Conservation (phyloP, 108 stramenopile species). For the Skeletonema menzelii region DNA sequence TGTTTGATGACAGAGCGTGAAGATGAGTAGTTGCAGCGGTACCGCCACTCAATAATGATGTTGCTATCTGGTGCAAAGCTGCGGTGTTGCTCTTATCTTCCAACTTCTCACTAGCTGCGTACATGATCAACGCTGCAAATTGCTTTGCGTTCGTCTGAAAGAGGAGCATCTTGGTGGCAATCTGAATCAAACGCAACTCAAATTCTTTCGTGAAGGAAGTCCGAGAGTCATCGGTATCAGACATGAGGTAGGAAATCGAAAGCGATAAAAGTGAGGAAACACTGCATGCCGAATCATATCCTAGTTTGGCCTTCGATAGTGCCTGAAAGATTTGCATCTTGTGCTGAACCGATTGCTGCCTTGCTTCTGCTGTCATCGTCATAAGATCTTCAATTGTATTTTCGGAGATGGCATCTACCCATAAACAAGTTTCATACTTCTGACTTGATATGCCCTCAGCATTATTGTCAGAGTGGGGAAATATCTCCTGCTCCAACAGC, state of each 20-base stretch:
- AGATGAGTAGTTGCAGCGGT: neutral
- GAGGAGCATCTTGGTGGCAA: conserved; percentile 43
- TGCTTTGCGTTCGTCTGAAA: conserved; percentile 37
- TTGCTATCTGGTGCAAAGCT: conserved; percentile 16
- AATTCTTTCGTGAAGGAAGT: conserved; percentile 13
- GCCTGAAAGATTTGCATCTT: conserved; percentile 40
- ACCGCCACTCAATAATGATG: conserved; percentile 11
- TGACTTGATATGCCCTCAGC: conserved; percentile 7
- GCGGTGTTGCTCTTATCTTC: conserved; percentile 11
- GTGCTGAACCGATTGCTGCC: conserved; percentile 31
- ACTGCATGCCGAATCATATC: conserved; percentile 20
- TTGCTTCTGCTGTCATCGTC: conserved; percentile 13
- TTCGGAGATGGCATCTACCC: conserved; percentile 44
- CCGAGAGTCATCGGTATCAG: neutral
- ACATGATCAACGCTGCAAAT: conserved; percentile 44
- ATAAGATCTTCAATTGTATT: conserved; percentile 24
- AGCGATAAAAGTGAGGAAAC: conserved; percentile 44
- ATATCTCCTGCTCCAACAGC: conserved; percentile 34
- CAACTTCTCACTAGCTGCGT: neutral
- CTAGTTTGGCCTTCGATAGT: conserved; percentile 11
- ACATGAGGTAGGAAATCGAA: conserved; percentile 18
- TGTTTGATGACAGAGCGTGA: conserved; percentile 11
- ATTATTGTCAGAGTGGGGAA: neutral
- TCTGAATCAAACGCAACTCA: conserved; percentile 32
- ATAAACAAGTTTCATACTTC: conserved; percentile 39